These are phyloP conservation scores for Aureobasidium sp. DNA, from an alignment of 2,329 filamentous ascomycete genomes.

Conservation along the genomic window DNA sequence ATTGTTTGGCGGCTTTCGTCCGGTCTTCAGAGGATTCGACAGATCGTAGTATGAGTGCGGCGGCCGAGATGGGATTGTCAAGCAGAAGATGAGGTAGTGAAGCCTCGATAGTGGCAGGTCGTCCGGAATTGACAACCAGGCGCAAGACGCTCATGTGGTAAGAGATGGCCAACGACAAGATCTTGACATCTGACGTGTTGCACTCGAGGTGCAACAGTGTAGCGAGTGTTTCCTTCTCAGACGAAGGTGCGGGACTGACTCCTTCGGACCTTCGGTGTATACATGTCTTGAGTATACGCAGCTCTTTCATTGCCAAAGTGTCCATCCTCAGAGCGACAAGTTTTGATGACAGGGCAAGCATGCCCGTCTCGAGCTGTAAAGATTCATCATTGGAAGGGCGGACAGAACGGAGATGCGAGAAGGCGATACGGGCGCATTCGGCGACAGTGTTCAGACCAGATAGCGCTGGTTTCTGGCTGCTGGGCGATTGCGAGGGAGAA, in stretches of 20 bases:
- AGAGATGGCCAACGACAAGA: conserved; percentile 48
- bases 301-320: conserved; percentile 59
- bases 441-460: conserved; percentile 28
- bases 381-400: conserved; percentile 36
- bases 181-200: conserved; percentile 26
- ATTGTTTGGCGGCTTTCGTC: conserved; percentile 53
- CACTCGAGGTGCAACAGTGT: conserved; percentile 54
- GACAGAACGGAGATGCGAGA: conserved; percentile 52
- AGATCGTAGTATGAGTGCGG: conserved; percentile 45
- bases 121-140: conserved; percentile 52
- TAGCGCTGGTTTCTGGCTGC: neutral
- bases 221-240: conserved; percentile 40
- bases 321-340: conserved; percentile 56
- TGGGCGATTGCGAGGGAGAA: neutral
- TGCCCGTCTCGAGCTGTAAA: conserved; percentile 64
- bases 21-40: conserved; percentile 38
- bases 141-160: conserved; percentile 59
- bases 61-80: conserved; percentile 47
- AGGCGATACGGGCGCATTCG: conserved; percentile 62
- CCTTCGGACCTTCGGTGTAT: conserved; percentile 1
- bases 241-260: neutral
- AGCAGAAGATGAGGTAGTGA: conserved; percentile 48
- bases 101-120: conserved; percentile 50
- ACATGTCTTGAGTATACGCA: conserved; percentile 48
- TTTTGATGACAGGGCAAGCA: conserved; percentile 60